Evolutionary conservation across 2,329 filamentous ascomycete species (phyloP).

Genomic region (Colletotrichum salicis): DNA sequence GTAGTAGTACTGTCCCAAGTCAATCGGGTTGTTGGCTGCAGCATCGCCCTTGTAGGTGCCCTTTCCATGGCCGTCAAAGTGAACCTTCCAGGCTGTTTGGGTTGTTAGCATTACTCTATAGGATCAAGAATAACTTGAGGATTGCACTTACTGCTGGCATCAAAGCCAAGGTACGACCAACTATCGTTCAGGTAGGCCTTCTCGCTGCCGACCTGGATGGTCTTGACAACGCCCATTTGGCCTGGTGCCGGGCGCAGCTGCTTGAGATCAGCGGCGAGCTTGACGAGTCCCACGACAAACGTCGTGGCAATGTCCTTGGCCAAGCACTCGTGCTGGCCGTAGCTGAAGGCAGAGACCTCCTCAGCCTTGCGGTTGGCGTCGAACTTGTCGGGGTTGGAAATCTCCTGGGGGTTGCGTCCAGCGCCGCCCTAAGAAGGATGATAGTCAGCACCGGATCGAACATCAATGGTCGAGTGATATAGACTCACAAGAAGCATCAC

Average conservation of each 20-base stretch:
- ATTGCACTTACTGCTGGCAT: slow-evolving; percentile 56
- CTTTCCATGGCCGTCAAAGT: slow-evolving; percentile 52
- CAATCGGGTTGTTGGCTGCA: slow-evolving; percentile 18
- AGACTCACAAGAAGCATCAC: slow-evolving; percentile 52
- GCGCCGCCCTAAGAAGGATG: slow-evolving; percentile 45
- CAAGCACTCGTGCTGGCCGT: slow-evolving; percentile 59
- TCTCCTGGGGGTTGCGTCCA: slow-evolving; percentile 50
- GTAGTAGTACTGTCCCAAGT: slow-evolving; percentile 49
- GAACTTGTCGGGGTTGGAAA: slow-evolving; percentile 52
- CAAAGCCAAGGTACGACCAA: slow-evolving; percentile 57
- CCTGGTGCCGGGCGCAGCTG: slow-evolving; percentile 57
- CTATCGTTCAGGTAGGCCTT: slow-evolving; percentile 59
- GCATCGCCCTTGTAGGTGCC: slow-evolving; percentile 46
- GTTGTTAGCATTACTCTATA: slow-evolving; percentile 37
- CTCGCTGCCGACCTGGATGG: slow-evolving; percentile 51
- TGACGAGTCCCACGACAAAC: slow-evolving; percentile 54
- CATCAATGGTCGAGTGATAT: not conserved
- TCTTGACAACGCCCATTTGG: slow-evolving; percentile 57
- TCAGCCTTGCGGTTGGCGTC: slow-evolving; percentile 52
- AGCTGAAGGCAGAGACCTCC: slow-evolving; percentile 56
- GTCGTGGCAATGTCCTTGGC: slow-evolving; percentile 53
- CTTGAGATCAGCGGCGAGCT: slow-evolving; percentile 54
- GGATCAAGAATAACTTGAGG: rapidly evolving
- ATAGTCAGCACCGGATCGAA: slow-evolving; percentile 34
- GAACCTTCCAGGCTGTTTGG: slow-evolving; percentile 49